Conservation (phyloP, 2,329 filamentous ascomycete species). For the Erysiphe pulchra region DNA sequence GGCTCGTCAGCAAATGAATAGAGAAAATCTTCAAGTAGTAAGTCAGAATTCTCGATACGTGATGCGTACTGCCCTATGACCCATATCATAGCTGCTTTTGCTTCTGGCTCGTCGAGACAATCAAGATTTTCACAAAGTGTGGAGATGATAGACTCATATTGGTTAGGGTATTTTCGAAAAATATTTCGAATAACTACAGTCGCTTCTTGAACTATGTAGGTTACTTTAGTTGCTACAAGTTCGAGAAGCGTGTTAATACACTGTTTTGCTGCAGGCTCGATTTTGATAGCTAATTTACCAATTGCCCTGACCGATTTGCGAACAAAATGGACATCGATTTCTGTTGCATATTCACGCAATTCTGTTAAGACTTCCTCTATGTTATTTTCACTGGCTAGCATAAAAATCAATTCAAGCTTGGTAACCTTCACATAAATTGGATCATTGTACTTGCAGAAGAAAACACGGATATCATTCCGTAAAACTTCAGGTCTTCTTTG, state of each 20-base stretch:
- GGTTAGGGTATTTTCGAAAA: conserved; percentile 84
- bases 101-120: conserved; percentile 81
- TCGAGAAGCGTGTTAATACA: conserved; percentile 87
- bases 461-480: conserved; percentile 89
- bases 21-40: conserved; percentile 75
- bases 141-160: conserved; percentile 94
- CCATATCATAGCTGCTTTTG: conserved; percentile 82
- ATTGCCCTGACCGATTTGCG: conserved; percentile 85
- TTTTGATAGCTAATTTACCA: conserved; percentile 95
- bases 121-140: conserved; percentile 93
- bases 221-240: conserved; percentile 89
- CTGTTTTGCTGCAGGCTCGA: conserved; percentile 80
- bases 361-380: conserved; percentile 86
- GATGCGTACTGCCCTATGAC: conserved; percentile 97
- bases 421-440: conserved; percentile 92
- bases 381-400: conserved; percentile 93
- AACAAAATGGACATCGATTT: conserved; percentile 98
- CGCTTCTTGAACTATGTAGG: conserved; percentile 96
- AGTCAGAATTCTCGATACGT: conserved; percentile 92
- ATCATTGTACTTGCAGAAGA: conserved; percentile 99
- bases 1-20: conserved; percentile 93
- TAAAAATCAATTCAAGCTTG: conserved; percentile 97
- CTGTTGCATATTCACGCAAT: conserved; percentile 87
- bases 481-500: conserved; percentile 93
- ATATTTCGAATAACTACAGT: conserved; percentile 99